Evolutionary conservation across 2,329 filamentous ascomycete genomes (phyloP).

Genomic region (Pestalotiopsis sp.): DNA sequence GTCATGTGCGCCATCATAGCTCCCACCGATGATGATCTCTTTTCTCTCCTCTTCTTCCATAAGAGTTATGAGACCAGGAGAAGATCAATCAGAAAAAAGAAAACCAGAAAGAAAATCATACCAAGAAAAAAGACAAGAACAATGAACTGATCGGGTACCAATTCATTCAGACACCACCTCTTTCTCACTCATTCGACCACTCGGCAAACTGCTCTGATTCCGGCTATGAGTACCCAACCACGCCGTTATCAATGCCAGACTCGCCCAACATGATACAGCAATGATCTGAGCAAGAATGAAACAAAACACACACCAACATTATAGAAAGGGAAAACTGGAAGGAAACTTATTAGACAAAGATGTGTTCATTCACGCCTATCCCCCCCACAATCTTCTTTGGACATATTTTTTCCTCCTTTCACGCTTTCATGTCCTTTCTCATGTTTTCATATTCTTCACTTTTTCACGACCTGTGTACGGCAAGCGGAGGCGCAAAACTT

Average conservation of each 20-base stretch:
- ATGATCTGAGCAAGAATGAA: slow-evolving; percentile 5
- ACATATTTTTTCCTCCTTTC: not conserved
- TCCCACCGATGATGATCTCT: slow-evolving; percentile 37
- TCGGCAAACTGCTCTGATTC: slow-evolving; percentile 63
- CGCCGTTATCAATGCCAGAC: slow-evolving; percentile 71
- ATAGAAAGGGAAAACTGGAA: not conserved
- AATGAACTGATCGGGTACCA: slow-evolving; percentile 49
- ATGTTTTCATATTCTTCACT: not conserved
- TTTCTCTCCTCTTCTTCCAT: not conserved
- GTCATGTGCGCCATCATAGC: slow-evolving; percentile 48
- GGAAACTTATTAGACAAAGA: slow-evolving; percentile 5
- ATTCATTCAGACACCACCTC: slow-evolving; percentile 68
- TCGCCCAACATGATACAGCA: slow-evolving; percentile 57
- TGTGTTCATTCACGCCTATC: slow-evolving; percentile 9
- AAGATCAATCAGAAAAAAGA: slow-evolving; percentile 13
- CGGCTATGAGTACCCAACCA: slow-evolving; percentile 66
- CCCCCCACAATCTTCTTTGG: not conserved
- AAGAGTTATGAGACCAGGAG: not conserved
- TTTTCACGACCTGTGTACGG: not conserved
- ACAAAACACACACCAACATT: not conserved
- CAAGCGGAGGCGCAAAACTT: slow-evolving; percentile 9
- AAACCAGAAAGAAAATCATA: not conserved
- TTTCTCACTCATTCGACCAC: slow-evolving; percentile 72
- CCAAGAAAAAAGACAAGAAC: not conserved
- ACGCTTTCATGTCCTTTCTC: not conserved